A percentile compares a stretch with the other conserved stretches of the same genome.
Evolutionary conservation across 257 asterid species (phyloP).

Genomic region (Ilex aquifolium): DNA sequence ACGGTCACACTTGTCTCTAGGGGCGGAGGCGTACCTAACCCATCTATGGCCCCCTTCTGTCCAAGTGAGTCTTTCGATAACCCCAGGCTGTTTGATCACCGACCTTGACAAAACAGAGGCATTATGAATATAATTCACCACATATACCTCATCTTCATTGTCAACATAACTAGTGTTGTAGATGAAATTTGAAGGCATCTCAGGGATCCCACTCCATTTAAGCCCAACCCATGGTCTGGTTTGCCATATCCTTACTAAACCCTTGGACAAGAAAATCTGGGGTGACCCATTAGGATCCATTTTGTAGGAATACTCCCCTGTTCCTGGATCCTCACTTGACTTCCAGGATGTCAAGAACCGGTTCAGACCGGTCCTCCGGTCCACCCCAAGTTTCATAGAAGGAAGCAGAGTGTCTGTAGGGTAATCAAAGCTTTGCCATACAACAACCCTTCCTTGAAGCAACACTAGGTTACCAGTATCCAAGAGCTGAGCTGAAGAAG

Average conservation of each 20-base stretch:
- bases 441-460: constrained; percentile 14
- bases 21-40: constrained; percentile 23
- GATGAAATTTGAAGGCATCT: constrained; percentile 25
- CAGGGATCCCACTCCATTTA: constrained; percentile 30
- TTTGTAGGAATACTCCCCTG: constrained; percentile 19
- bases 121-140: constrained; percentile 15
- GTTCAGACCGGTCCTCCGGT: constrained; percentile 23
- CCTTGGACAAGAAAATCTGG: constrained; percentile 10
- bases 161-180: constrained; percentile 23
- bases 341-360: constrained; percentile 36
- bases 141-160: constrained; percentile 20
- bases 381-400: constrained; percentile 29
- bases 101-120: constrained; percentile 21
- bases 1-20: constrained; percentile 24
- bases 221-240: constrained; percentile 40
- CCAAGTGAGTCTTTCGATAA: constrained; percentile 22
- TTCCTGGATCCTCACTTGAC: constrained; percentile 32
- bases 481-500: constrained; percentile 15
- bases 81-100: constrained; percentile 28
- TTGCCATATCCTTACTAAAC: constrained; percentile 17
- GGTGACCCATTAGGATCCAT: constrained; percentile 34
- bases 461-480: constrained; percentile 42
- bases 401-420: constrained; percentile 50
- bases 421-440: constrained; percentile 53
- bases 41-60: constrained; percentile 17